Evolutionary conservation across 495 filamentous ascomycete species (phyloP), one percentile per base, ranked within the genome.

Genomic region (Talaromyces proteolyticus): DNA sequence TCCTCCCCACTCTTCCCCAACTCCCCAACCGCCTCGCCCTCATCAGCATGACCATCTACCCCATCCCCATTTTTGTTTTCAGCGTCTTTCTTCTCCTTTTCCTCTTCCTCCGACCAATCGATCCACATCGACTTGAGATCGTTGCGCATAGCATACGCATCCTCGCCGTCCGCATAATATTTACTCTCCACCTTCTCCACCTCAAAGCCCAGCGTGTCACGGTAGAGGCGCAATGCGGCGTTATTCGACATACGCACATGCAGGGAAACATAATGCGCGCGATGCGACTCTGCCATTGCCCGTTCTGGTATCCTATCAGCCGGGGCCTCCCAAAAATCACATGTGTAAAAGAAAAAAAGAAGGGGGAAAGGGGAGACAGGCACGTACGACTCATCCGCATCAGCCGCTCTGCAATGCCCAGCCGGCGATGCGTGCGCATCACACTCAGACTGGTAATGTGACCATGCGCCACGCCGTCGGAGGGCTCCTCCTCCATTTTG

Each of bases 401-500:
- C 61, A 98, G 75, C 69, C 94, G 87, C 79, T 98, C 93, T 24
- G 93, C 93, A 56, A 98, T 85, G 0, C 93, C 93, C 53, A 98
- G 65, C 41, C 91, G 64, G 37, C 93, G 71, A 73, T 98, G 93
- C 51, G 93, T 97, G 57, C 93, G 76, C 94, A 97, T 98, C 20
- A 98, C 93, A 67, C 85, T 91, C 53, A 98, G 68, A 65, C 81
- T 87, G 2, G 93, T 98, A 67, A 98, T 98, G 70, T 98, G 93
- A 18, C 93, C 93, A 76, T 96, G 93, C 63, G 85, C 88, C 49
- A 94, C 73, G 25, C 90, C 90, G 67, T 97, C 91, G 51, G 83
- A 61, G 1, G 93, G 93, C 69, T 97, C 93, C 72, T 98, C 93
- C 67, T 98, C 93, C 94, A 98, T 97, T 78, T 98, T 98, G 36